These are phyloP conservation scores for Pulveroboletus frians DNA, from an alignment of 768 basidiomycete species.

Conservation along the genomic window DNA sequence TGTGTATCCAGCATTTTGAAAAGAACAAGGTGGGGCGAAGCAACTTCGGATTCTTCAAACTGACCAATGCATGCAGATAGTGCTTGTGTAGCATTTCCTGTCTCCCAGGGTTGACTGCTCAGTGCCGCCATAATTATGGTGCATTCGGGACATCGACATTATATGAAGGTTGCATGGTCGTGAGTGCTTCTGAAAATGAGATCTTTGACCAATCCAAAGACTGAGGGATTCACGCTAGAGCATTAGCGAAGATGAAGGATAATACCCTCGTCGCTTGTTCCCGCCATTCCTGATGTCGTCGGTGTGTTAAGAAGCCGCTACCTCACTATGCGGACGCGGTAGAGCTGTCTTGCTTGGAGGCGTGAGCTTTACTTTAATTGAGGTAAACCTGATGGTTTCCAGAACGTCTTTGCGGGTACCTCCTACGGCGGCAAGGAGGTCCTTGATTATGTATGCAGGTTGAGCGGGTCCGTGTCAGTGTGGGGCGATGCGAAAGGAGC, in stretches of 20 bases:
- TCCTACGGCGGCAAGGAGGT: slow-evolving; percentile 2
- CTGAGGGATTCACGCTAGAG: slow-evolving; percentile 16
- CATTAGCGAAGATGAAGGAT: slow-evolving; percentile 11
- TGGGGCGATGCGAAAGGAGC: slow-evolving; percentile 12
- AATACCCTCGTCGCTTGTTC: too few species aligned
- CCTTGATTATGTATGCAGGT: slow-evolving; percentile 5
- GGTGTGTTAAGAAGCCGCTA: slow-evolving; percentile 36
- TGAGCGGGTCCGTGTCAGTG: slow-evolving; percentile 6
- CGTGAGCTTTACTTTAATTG: slow-evolving; percentile 22
- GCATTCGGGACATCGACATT: slow-evolving; percentile 30
- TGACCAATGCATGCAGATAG: background rate
- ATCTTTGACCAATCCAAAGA: slow-evolving; percentile 26
- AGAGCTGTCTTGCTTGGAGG: slow-evolving; percentile 46
- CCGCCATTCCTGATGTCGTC: background rate
- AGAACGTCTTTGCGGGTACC: background rate
- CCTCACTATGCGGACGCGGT: slow-evolving; percentile 35
- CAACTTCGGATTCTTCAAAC: background rate
- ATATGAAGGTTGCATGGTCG: slow-evolving; percentile 29
- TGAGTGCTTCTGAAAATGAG: slow-evolving; percentile 30
- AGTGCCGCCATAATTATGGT: slow-evolving; percentile 32
- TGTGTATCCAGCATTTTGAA: slow-evolving; percentile 20
- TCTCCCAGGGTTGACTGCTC: slow-evolving; percentile 33
- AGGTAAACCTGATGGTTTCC: slow-evolving; percentile 12
- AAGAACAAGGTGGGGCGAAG: slow-evolving; percentile 10
- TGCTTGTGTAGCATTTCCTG: slow-evolving; percentile 41